These are phyloP conservation scores for Senna siamea DNA, from an alignment of 306 rosid species.

Conservation along the genomic window DNA sequence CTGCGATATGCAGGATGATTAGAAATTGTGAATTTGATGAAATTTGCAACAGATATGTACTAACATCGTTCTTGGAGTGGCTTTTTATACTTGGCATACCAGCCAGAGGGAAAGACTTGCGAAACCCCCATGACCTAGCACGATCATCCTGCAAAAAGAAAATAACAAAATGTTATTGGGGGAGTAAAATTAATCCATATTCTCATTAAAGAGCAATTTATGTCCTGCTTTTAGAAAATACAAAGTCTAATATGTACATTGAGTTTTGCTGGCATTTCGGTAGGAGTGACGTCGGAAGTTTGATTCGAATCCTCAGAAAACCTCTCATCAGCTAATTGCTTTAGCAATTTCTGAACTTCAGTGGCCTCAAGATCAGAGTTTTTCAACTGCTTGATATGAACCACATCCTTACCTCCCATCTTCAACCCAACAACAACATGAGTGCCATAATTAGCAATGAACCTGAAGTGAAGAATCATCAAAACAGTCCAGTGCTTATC, in stretches of 20 bases:
- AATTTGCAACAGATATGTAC: conserved; percentile 29
- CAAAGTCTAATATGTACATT: conserved; percentile 45
- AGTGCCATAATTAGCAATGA: conserved; percentile 89
- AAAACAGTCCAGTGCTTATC: too few species aligned
- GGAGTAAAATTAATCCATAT: background rate
- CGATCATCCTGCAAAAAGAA: conserved; percentile 52
- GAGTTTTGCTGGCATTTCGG: conserved; percentile 50
- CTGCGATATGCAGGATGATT: conserved; percentile 15
- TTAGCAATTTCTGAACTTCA: conserved; percentile 75
- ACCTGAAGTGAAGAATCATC: conserved; percentile 58
- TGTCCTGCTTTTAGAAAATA: too few species aligned
- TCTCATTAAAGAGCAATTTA: conserved; percentile 1
- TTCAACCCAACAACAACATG: conserved; percentile 87
- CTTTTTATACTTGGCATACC: conserved; percentile 52
- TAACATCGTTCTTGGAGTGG: conserved; percentile 71
- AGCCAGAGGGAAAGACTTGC: conserved; percentile 37
- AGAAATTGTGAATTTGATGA: conserved; percentile 17
- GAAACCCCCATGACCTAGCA: conserved; percentile 42
- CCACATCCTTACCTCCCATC: conserved; percentile 95
- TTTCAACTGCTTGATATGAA: conserved; percentile 73
- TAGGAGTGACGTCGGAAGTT: conserved; percentile 42
- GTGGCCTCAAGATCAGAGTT: conserved; percentile 57
- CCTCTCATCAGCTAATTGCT: conserved; percentile 75
- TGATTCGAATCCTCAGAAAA: conserved; percentile 57
- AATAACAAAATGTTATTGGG: background rate